Base-by-base conservation (phyloP, 1,284 basidiomycete species). In the Gymnopus androsaceus region DNA sequence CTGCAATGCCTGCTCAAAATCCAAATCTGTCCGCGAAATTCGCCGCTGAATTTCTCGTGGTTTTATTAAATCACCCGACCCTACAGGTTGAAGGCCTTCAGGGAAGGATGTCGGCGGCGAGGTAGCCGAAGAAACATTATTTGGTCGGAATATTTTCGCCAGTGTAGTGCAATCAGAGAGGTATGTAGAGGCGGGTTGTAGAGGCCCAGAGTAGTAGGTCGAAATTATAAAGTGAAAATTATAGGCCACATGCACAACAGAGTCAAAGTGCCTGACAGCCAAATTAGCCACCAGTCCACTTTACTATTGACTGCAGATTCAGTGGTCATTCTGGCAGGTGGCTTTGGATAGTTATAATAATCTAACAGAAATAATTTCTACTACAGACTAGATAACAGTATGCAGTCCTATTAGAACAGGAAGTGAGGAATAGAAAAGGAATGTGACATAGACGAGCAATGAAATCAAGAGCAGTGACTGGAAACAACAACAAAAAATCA, bases 1-100 rank as follows among this genome's bases (percentile, higher is more conserved):
- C 57, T 75, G 77, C 59, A 92, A 70, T 14, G 85, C 89, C 63
- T 85, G 81, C 72, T 92, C 90, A 64, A 92, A 92, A 67, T 90
- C 88, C 67, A 87, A 74, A 70, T 88, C 87, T 33, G 84, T 84
- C 41, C 88, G 82, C 38, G 90, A 91, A 38, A 78, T 67, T 37
- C 85, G 77, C 55, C 78, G 77, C 51, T 73, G 73, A 25, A 75
- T 62, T 31, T 72, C 68, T 54, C 72, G 67, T 49, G 71, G 68
- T 51, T 69, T 71, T 67, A 67, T 68, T 54, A 68, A 55, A 71
- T 84, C 81, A 60, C 74, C 75, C 4, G 80, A 78, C 2, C 76
- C 79, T 60, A 83, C 75, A 21, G 85, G 83, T 47, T 79, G 80
- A 31, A 85, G 75, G 40, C 77, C 76, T 23, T 75, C 63, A 6